Conservation (phyloP, 192 early-diverging fungal species). For the Coemansia sp. region DNA sequence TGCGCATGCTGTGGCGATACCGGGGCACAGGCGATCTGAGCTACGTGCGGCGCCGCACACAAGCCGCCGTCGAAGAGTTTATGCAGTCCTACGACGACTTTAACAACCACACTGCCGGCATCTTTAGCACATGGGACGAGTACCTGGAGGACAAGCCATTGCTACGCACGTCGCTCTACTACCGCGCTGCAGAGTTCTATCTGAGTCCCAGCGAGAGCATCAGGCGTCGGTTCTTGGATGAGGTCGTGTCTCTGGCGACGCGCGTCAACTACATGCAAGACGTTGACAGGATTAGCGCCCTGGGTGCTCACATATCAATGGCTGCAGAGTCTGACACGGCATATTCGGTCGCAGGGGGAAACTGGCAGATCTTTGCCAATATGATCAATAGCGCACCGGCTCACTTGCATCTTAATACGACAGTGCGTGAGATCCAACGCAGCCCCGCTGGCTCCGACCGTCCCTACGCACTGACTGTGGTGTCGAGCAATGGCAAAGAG, state of each 20-base stretch:
- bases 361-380: conserved; percentile 30
- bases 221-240: conserved; percentile 11
- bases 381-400: conserved; percentile 16
- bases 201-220: conserved; percentile 5
- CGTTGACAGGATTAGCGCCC: conserved; percentile 13
- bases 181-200: conserved; percentile 23
- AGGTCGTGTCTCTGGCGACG: conserved; percentile 34
- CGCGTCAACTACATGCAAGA: conserved; percentile 45
- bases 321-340: conserved; percentile 22
- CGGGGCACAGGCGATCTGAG: conserved; percentile 8
- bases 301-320: conserved; percentile 39
- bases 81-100: conserved; percentile 27
- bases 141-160: conserved; percentile 19
- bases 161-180: conserved; percentile 22
- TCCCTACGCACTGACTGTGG: neutral
- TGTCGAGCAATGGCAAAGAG: neutral
- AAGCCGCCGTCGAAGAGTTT: conserved; percentile 25
- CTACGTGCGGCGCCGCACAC: conserved; percentile 17
- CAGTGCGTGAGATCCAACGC: conserved; percentile 6
- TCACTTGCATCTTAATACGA: conserved; percentile 14
- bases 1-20: conserved; percentile 27
- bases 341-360: conserved; percentile 33
- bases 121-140: conserved; percentile 24
- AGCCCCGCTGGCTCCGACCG: neutral
- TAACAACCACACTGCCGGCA: neutral